These are phyloP conservation scores for Scutellaria galericulata DNA, from an alignment of 257 asterid genomes.

Conservation along the genomic window DNA sequence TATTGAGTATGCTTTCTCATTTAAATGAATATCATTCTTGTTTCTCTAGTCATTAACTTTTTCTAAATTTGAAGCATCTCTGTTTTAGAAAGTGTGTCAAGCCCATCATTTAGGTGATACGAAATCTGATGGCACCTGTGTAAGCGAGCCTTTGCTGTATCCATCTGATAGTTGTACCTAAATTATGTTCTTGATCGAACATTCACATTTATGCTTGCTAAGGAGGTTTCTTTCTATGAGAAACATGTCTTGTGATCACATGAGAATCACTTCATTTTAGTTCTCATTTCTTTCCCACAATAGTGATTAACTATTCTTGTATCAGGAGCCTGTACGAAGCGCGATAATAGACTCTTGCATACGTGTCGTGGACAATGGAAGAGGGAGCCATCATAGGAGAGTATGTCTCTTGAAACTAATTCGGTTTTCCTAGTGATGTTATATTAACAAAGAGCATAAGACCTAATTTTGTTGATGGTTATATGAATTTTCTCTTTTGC, in stretches of 20 bases:
- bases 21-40: not conserved
- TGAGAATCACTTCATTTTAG: not conserved
- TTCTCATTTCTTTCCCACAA: not conserved
- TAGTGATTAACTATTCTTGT: constrained; percentile 27
- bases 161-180: not conserved
- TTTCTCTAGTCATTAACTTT: too few species aligned
- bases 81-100: not conserved
- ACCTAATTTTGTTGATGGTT: not conserved
- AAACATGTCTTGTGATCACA: not conserved
- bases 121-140: not conserved
- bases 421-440: not conserved
- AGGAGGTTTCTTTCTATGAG: not conserved
- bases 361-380: constrained; percentile 87
- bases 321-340: constrained; percentile 78
- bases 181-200: not conserved
- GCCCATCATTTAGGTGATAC: not conserved
- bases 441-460: not conserved
- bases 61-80: not conserved
- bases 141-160: not conserved
- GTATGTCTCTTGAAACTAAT: constrained; percentile 43
- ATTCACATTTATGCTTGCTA: not conserved
- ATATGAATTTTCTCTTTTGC: constrained; percentile 38
- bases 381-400: constrained; percentile 72
- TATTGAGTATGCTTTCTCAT: not conserved
- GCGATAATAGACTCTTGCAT: constrained; percentile 94